Percentiles rank a stretch among this genome's conserved stretches.
These are phyloP conservation scores for Microbotryum silenes-acaulis DNA, from an alignment of 1,284 basidiomycete species.

Conservation along the genomic window DNA sequence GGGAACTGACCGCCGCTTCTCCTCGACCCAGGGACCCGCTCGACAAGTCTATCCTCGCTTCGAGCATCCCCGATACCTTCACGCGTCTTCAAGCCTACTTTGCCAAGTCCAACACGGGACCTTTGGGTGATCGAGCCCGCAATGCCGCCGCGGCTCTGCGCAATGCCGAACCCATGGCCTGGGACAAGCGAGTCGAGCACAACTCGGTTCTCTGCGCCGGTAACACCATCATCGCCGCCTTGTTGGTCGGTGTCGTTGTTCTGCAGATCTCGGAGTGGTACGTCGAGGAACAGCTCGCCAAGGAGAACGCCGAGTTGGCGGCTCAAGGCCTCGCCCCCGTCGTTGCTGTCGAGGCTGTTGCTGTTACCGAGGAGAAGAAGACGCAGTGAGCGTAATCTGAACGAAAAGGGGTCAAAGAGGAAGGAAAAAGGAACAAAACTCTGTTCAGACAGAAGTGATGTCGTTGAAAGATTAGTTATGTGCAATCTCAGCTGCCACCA, in stretches of 20 bases:
- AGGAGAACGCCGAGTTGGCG: slow-evolving; percentile 12
- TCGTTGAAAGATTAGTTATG: too few species aligned
- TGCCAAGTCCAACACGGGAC: slow-evolving; percentile 10
- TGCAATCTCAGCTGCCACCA: too few species aligned
- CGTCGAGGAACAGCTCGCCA: slow-evolving; percentile 22
- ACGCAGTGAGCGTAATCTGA: slow-evolving; percentile 7
- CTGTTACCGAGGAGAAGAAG: slow-evolving; percentile 28
- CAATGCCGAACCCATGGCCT: slow-evolving; percentile 15
- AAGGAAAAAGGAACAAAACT: neutral
- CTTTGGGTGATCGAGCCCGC: slow-evolving; percentile 23
- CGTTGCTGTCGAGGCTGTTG: neutral
- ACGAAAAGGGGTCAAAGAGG: neutral
- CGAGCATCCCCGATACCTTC: slow-evolving; percentile 21
- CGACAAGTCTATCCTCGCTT: slow-evolving; percentile 12
- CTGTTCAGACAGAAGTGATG: too few species aligned
- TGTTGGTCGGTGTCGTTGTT: slow-evolving; percentile 24
- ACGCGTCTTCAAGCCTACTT: slow-evolving; percentile 20
- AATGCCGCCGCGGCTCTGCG: slow-evolving; percentile 6
- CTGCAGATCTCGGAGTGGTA: slow-evolving; percentile 31
- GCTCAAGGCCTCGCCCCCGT: slow-evolving; percentile 3
- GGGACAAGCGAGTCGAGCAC: slow-evolving; percentile 20
- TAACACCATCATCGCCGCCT: slow-evolving; percentile 20
- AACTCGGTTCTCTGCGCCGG: slow-evolving; percentile 27
- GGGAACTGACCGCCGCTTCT: neutral
- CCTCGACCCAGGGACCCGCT: slow-evolving; percentile 23